Evolutionary conservation across 2,329 filamentous ascomycete genomes (phyloP).

Genomic region (Fusarium domesticum): DNA sequence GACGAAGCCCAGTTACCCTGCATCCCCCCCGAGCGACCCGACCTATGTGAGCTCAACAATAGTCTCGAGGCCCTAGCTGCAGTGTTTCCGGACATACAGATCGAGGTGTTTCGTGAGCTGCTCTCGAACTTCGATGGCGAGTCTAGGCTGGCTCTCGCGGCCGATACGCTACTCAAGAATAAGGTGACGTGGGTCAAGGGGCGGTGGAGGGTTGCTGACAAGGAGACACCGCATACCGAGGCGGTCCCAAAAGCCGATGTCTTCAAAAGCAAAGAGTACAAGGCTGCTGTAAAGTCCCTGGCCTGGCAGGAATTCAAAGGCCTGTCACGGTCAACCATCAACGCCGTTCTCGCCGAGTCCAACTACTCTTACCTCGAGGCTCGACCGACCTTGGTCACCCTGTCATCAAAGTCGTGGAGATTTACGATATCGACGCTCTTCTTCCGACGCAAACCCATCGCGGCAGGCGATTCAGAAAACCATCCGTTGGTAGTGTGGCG

Average conservation of each 20-base stretch:
- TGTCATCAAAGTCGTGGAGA: conserved; percentile 74
- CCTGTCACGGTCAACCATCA: conserved; percentile 69
- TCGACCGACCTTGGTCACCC: conserved; percentile 63
- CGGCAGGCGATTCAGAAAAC: conserved; percentile 53
- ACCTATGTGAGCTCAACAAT: conserved; percentile 67
- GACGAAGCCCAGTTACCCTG: conserved; percentile 54
- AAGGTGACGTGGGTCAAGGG: conserved; percentile 68
- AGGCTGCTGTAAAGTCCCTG: conserved; percentile 63
- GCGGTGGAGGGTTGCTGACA: conserved; percentile 52
- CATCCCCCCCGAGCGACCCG: conserved; percentile 50
- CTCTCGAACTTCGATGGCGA: conserved; percentile 71
- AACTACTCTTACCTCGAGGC: conserved; percentile 77
- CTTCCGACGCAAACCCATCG: conserved; percentile 58
- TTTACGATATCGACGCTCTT: conserved; percentile 71
- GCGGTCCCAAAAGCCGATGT: conserved; percentile 57
- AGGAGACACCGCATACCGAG: conserved; percentile 32
- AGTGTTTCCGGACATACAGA: conserved; percentile 76
- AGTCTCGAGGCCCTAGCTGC: conserved; percentile 65
- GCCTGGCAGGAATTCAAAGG: conserved; percentile 74
- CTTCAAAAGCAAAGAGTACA: conserved; percentile 67
- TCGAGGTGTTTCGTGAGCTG: conserved; percentile 81
- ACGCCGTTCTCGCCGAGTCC: conserved; percentile 74
- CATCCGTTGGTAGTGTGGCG: conserved; percentile 64
- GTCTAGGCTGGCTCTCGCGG: conserved; percentile 72
- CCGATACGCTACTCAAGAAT: conserved; percentile 72